A percentile compares a stretch with the other conserved stretches of the same genome.
Evolutionary conservation across 1,139 yeast genomes (phyloP).

Genomic region (Kluyveromyces marxianus): DNA sequence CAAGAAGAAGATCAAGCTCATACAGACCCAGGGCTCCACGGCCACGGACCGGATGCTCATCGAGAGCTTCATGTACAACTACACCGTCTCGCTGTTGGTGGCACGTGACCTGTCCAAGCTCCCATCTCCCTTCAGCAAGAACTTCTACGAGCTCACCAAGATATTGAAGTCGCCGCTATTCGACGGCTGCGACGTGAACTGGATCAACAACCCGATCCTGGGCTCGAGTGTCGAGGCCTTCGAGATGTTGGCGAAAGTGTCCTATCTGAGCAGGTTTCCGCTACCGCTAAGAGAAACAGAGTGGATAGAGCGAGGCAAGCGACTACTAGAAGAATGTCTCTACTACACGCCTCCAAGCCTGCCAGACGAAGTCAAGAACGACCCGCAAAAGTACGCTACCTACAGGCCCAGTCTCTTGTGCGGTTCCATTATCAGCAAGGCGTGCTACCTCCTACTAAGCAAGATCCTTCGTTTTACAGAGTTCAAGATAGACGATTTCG

Average conservation of each 20-base stretch:
- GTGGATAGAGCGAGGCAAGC: constrained; percentile 12
- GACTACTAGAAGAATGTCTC: constrained; percentile 14
- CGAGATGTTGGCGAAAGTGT: constrained; percentile 36
- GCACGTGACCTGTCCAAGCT: constrained; percentile 21
- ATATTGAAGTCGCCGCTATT: constrained; percentile 32
- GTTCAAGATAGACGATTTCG: constrained; percentile 10
- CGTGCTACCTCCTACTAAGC: constrained; percentile 14
- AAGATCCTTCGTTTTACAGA: constrained; percentile 12
- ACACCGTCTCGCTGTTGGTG: constrained; percentile 27
- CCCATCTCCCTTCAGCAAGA: constrained; percentile 33
- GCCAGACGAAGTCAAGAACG: constrained; percentile 13
- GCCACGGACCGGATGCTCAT: constrained; percentile 31
- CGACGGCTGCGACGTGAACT: constrained; percentile 27
- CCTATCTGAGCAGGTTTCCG: constrained; percentile 32
- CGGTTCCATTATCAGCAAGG: constrained; percentile 16
- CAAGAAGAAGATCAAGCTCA: constrained; percentile 9
- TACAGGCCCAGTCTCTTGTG: constrained; percentile 16
- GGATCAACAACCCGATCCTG: constrained; percentile 35
- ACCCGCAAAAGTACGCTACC: constrained; percentile 11
- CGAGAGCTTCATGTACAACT: constrained; percentile 36
- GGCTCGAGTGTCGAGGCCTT: constrained; percentile 34
- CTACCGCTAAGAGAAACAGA: constrained; percentile 14
- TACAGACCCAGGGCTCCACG: constrained; percentile 10
- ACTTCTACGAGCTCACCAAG: constrained; percentile 29
- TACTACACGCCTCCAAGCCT: constrained; percentile 16